Evolutionary conservation across 257 asterid species (phyloP), one percentile per base, ranked within the genome.

Genomic region (Ophiorrhiza pumila): DNA sequence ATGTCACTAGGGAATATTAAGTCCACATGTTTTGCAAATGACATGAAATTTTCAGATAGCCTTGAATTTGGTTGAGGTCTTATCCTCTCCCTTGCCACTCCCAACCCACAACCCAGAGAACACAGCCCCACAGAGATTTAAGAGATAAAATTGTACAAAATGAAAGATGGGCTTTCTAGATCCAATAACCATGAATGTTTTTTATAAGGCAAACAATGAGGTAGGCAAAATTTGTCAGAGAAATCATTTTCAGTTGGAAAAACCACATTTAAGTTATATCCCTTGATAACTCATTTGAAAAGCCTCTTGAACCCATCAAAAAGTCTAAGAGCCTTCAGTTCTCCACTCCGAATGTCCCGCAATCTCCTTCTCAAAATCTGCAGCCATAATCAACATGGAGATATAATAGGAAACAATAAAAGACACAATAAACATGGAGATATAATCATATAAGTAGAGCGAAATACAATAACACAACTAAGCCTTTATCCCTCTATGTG

Each of bases 351-450:
- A 22, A 89, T 84, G 49, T 93, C 96, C 78, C 97, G 85, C 81
- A 93, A 69, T 77, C 89, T 81, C 83, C 98, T 89, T 62, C 98
- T 89, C 73, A 91, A 77, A 83, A 93, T 93, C 98, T 93, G 86
- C 47, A 61, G 41, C 32, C 71, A 25, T 35, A 29, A 64, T 42
- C 23, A n/a, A 41, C 3, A 62, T 39, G 11, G 50, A 41, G 25
- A 46, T 58, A 37, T 9, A 4, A 50, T n/a, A 75, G 64, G 29
- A 14, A 61, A 41, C 41, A 11, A 62, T 2, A 10, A n/a, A 53
- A 53, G 56, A 29, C 22, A 9, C n/a, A n/a, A n/a, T n/a, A 39
- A 58, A 27, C 22, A 29, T 31, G 4, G 31, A n/a, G n/a, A n/a
- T n/a, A n/a, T n/a, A n/a, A n/a, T n/a, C n/a, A n/a, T n/a, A n/a